phyloP scores from a whole-genome alignment of 768 basidiomycete genomes.

The Mycena rosella region DNA sequence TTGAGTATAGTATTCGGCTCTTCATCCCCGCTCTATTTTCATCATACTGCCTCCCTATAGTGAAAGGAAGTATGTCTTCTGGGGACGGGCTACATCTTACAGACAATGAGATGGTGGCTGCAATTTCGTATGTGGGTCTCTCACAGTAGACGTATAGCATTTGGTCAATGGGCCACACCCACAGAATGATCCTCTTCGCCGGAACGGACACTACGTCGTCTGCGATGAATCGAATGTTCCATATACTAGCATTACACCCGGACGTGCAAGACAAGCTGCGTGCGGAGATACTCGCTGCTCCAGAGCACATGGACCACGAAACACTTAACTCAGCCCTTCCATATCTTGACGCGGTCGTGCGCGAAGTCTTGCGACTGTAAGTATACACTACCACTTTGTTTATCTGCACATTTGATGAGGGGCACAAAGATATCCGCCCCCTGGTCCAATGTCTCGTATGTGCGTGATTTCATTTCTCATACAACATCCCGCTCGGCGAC shows the following conservation, averaged over 20 bases:
- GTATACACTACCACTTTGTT: background rate
- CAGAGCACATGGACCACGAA: constrained; percentile 42
- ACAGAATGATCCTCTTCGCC: constrained; percentile 44
- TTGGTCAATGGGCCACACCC: too few relatives aligned
- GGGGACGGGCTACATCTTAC: background rate
- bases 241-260: constrained; percentile 39
- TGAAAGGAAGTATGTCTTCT: background rate
- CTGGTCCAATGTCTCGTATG: background rate
- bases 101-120: background rate
- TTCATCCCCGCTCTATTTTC: background rate
- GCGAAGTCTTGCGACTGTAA: constrained; percentile 15
- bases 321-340: constrained; percentile 28
- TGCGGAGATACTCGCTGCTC: constrained; percentile 38
- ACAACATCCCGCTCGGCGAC: background rate
- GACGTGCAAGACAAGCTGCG: constrained; percentile 44
- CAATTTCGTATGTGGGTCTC: background rate
- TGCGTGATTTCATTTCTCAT: background rate
- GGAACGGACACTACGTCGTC: constrained; percentile 47
- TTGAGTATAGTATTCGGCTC: background rate
- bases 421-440: background rate
- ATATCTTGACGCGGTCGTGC: constrained; percentile 6
- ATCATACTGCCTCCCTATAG: background rate
- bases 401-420: background rate
- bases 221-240: constrained; percentile 42
- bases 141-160: too few relatives aligned